These are phyloP conservation scores for Aschersonia sp. DNA, from an alignment of 2,329 filamentous ascomycete genomes.

Conservation along the genomic window DNA sequence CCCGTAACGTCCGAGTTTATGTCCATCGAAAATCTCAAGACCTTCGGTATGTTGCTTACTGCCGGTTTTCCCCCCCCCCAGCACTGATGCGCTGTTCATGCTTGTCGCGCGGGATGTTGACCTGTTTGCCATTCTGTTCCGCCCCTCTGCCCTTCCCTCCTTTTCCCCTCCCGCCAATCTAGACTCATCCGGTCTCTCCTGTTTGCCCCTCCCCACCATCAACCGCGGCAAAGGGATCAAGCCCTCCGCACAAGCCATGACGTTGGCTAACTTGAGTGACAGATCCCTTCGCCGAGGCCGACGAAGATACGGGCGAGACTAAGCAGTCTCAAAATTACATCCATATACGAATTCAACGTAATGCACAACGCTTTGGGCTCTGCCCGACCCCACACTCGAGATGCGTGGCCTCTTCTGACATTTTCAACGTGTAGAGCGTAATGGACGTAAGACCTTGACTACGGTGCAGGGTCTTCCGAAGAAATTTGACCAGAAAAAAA, in stretches of 20 bases:
- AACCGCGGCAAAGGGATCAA: not conserved
- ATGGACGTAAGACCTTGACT: slow-evolving; percentile 99
- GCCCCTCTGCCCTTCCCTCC: not conserved
- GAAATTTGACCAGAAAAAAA: slow-evolving; percentile 99
- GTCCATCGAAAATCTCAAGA: slow-evolving; percentile 98
- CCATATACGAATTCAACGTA: slow-evolving; percentile 99
- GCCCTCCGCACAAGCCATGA: not conserved
- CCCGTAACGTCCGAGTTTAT: slow-evolving; percentile 73
- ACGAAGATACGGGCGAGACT: slow-evolving; percentile 94
- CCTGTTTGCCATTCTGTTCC: not conserved
- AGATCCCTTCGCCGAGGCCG: slow-evolving; percentile 99
- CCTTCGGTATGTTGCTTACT: slow-evolving; percentile 54
- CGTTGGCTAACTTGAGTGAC: slow-evolving; percentile 12
- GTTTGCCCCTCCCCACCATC: not conserved
- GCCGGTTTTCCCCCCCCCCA: too few relatives aligned
- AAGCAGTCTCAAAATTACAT: slow-evolving; percentile 97
- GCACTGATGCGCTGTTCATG: too few relatives aligned
- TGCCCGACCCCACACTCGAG: not conserved
- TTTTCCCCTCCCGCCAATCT: not conserved
- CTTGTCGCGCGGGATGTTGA: not conserved
- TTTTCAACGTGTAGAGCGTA: slow-evolving; percentile 57
- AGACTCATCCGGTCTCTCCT: not conserved
- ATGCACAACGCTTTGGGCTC: slow-evolving; percentile 16
- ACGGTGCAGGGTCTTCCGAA: slow-evolving; percentile 97
- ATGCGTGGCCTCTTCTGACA: slow-evolving; percentile 22